phyloP scores from a whole-genome alignment of 108 stramenopile species.

The Bacterosira constricta region DNA sequence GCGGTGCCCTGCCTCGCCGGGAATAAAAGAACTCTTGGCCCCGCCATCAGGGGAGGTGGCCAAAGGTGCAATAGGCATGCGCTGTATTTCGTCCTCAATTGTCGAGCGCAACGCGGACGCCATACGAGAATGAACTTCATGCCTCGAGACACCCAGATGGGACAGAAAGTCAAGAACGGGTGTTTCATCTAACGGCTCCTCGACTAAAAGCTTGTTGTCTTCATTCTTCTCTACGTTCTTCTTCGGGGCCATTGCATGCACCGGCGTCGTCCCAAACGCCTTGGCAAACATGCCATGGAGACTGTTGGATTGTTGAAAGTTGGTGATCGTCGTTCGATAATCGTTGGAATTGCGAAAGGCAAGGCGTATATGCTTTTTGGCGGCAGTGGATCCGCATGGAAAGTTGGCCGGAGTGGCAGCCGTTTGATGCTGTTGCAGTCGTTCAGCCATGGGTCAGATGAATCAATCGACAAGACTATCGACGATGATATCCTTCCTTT shows the following conservation, averaged over 20 bases:
- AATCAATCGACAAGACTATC: too few relatives aligned
- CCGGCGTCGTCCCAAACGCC: slow-evolving; percentile 73
- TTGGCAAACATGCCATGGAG: slow-evolving; percentile 79
- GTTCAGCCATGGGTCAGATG: too few relatives aligned
- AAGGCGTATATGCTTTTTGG: slow-evolving; percentile 36
- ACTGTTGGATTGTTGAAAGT: slow-evolving; percentile 73
- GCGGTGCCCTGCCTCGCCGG: slow-evolving; percentile 21
- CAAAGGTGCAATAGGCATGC: slow-evolving; percentile 46
- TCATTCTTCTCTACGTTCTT: neutral
- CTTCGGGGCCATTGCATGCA: neutral
- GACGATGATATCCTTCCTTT: too few relatives aligned
- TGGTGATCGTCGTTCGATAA: slow-evolving; percentile 64
- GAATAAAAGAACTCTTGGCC: neutral
- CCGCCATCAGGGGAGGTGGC: neutral
- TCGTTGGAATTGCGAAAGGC: slow-evolving; percentile 54
- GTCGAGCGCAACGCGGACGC: slow-evolving; percentile 66
- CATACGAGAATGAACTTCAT: slow-evolving; percentile 82
- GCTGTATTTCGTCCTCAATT: slow-evolving; percentile 83
- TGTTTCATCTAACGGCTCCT: slow-evolving; percentile 80
- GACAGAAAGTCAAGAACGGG: slow-evolving; percentile 75
- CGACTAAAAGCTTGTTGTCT: neutral
- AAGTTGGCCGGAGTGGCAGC: slow-evolving; percentile 26
- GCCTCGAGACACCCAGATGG: slow-evolving; percentile 74
- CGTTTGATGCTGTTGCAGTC: too few relatives aligned
- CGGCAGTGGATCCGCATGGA: slow-evolving; percentile 25